Conservation (phyloP, 2,329 filamentous ascomycete genomes). For the Trichoderma polysporum region DNA sequence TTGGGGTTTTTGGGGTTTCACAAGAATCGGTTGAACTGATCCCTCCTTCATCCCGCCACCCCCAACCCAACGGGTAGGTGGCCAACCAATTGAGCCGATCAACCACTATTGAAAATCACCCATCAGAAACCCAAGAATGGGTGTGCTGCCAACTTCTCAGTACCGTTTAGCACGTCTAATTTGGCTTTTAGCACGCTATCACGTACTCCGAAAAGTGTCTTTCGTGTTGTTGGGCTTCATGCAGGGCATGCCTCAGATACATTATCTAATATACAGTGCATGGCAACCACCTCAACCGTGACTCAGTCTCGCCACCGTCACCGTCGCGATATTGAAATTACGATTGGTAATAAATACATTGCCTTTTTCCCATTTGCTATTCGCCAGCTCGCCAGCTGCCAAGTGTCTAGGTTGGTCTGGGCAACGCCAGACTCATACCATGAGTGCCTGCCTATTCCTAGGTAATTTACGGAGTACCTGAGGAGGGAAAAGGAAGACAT, state of each 20-base stretch:
- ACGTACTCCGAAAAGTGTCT: not conserved
- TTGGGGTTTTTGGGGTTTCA: not conserved
- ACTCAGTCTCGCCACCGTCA: conserved; percentile 10
- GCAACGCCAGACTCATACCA: not conserved
- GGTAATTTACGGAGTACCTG: no score
- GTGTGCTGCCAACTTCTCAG: conserved; percentile 3
- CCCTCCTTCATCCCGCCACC: not conserved
- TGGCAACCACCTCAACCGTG: not conserved
- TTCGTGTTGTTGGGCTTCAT: not conserved
- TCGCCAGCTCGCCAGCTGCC: not conserved
- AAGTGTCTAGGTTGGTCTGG: conserved; percentile 10
- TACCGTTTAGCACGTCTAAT: not conserved
- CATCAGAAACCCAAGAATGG: not conserved
- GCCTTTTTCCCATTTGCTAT: not conserved
- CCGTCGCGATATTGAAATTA: not conserved
- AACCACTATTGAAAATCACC: not conserved
- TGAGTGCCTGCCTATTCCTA: not conserved
- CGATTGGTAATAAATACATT: not conserved
- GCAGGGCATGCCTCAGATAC: not conserved
- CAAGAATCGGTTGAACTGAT: not conserved
- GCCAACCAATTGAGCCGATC: not conserved
- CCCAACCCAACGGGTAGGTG: not conserved
- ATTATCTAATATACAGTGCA: not conserved
- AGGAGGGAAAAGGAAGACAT: not conserved
- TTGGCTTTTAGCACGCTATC: not conserved